Evolutionary conservation across 805 yeast genomes (phyloP), one percentile per base, ranked within the genome.

Genomic region (Yarrowia sp.): DNA sequence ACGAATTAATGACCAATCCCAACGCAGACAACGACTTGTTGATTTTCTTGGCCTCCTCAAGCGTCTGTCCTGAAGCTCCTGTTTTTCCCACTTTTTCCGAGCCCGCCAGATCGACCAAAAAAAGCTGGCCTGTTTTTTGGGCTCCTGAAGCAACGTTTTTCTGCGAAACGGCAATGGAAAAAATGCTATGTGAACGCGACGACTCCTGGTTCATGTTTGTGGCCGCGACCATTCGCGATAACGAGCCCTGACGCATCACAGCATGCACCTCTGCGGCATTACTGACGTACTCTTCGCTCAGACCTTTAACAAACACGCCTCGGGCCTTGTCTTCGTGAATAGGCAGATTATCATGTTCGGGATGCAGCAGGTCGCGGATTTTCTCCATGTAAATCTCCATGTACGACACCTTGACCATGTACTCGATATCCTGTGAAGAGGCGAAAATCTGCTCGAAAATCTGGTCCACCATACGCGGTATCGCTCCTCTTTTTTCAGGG

Each of bases 71-170:
- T 0, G 84, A 75, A 0, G 92, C 93, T 2, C 95, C 93, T 0
- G 95, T 85, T 68, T 86, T 87, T 66, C 85, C 85, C 42, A 87
- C 84, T 73, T 86, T 89, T 74, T 92, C 97, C 22, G 93, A 86
- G 6, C 97, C 96, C 0, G 96, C 96, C 68, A 91, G 79, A 75
- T 91, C 97, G 11, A 90, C 93, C 41, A 91, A 74, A 70, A 86
- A 88, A 66, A 91, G 78, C 66, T 83, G 85, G 5, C 92, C 87
- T 42, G 81, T 78, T 72, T 84, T 87, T 18, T 83, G 78, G 7
- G 84, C 80, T 13, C 88, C 89, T n/a, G 81, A 79, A 3, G 75
- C 75, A 17, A 79, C 67, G 69, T 83, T 80, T 71, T 83, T 84
- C 71, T 89, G 93, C n/a, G 82, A 78, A 7, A 92, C 76, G 60